These are phyloP conservation scores for Fusarium torreyae DNA, from an alignment of 2,329 filamentous ascomycete genomes.

Conservation along the genomic window DNA sequence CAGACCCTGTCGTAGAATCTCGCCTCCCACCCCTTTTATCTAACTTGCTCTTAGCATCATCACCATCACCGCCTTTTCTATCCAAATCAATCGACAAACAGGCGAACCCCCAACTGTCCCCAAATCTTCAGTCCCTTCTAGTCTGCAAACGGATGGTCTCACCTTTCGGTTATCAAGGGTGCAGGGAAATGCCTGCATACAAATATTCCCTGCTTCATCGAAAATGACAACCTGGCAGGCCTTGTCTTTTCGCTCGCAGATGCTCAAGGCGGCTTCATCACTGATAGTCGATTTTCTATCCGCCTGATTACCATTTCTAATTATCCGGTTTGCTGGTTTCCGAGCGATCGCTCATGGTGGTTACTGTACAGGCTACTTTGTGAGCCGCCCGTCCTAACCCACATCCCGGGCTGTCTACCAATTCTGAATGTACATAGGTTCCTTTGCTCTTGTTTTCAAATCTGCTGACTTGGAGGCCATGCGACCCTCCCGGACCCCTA, in stretches of 20 bases:
- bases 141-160: conserved; percentile 40
- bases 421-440: conserved; percentile 15
- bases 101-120: conserved; percentile 7
- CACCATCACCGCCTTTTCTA: conserved; percentile 9
- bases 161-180: conserved; percentile 33
- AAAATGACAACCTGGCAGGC: conserved; percentile 41
- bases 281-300: conserved; percentile 37
- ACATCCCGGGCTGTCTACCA: conserved; percentile 6
- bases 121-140: conserved; percentile 2
- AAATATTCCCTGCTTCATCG: conserved; percentile 29
- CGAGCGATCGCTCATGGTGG: conserved; percentile 6
- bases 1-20: conserved; percentile 33
- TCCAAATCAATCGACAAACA: conserved; percentile 16
- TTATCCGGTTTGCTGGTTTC: conserved; percentile 43
- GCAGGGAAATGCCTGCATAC: conserved; percentile 18
- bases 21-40: conserved; percentile 32
- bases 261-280: conserved; percentile 30
- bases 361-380: conserved; percentile 7
- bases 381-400: background rate
- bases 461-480: conserved; percentile 48
- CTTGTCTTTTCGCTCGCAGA: conserved; percentile 26
- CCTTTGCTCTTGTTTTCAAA: conserved; percentile 34
- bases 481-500: conserved; percentile 38
- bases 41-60: conserved; percentile 11
- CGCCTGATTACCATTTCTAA: conserved; percentile 42